phyloP scores from a whole-genome alignment of 768 basidiomycete genomes.

The Suillus discolor region DNA sequence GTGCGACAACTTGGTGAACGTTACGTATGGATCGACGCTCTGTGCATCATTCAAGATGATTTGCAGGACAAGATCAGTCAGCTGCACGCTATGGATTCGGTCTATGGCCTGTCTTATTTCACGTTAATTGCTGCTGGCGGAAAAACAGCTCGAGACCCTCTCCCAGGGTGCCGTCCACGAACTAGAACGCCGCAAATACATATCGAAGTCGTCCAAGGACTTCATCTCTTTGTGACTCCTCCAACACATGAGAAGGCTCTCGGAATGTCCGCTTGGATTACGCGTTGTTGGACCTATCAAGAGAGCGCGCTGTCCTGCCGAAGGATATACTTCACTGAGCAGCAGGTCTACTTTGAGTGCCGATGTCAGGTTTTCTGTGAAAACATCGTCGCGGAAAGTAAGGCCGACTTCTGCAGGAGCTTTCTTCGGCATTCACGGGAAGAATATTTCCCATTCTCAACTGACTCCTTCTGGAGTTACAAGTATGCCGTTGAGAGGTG shows the following conservation, averaged over 20 bases:
- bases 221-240: conserved; percentile 21
- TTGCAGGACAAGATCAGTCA: conserved; percentile 20
- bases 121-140: conserved; percentile 24
- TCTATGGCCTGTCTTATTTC: conserved; percentile 21
- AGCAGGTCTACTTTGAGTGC: conserved; percentile 26
- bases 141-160: conserved; percentile 9
- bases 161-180: conserved; percentile 15
- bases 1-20: conserved; percentile 21
- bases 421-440: background rate
- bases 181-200: conserved; percentile 19
- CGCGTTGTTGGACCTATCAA: conserved; percentile 28
- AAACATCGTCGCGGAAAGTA: conserved; percentile 20
- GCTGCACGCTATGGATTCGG: conserved; percentile 20
- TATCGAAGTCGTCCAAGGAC: conserved; percentile 22
- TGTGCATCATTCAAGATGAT: conserved; percentile 28
- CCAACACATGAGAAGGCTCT: conserved; percentile 13
- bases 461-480: background rate
- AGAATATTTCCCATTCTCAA: background rate
- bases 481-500: background rate
- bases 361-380: conserved; percentile 23
- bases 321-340: conserved; percentile 23
- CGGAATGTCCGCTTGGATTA: conserved; percentile 17
- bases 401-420: background rate
- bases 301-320: conserved; percentile 22
- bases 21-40: conserved; percentile 27